Percentiles rank a stretch among this genome's conserved stretches.
Conservation (phyloP, 2,329 filamentous ascomycete species). For the Cytospora paraplurivora region DNA sequence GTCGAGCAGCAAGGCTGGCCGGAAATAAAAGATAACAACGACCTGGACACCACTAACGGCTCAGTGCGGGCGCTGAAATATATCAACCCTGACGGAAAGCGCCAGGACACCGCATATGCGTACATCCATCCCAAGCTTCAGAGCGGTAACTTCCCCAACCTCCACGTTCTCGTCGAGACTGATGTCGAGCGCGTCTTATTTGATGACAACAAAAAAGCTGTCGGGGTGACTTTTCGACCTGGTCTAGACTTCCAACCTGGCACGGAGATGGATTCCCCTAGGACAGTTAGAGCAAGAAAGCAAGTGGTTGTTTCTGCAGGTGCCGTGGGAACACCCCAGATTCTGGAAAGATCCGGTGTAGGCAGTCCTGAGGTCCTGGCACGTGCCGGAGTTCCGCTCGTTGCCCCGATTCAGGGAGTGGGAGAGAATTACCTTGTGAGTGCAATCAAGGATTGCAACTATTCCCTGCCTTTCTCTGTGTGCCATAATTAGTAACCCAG, state of each 20-base stretch:
- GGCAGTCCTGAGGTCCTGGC: constrained; percentile 50
- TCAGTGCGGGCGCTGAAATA: constrained; percentile 31
- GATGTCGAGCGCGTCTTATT: constrained; percentile 53
- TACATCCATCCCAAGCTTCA: constrained; percentile 57
- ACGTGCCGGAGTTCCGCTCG: constrained; percentile 47
- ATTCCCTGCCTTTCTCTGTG: too few relatives aligned
- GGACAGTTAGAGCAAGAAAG: constrained; percentile 48
- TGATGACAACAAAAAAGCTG: constrained; percentile 46
- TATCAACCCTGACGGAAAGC: constrained; percentile 45
- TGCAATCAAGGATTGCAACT: too few relatives aligned
- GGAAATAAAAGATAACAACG: constrained; percentile 51
- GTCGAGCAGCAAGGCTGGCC: constrained; percentile 47
- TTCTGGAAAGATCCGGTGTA: constrained; percentile 55
- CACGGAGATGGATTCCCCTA: constrained; percentile 31
- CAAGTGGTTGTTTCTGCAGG: constrained; percentile 47
- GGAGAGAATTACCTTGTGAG: constrained; percentile 47
- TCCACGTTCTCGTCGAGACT: constrained; percentile 56
- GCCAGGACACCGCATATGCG: constrained; percentile 50
- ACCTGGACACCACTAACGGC: constrained; percentile 42
- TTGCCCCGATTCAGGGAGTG: constrained; percentile 53
- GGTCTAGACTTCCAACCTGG: constrained; percentile 41
- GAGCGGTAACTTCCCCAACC: constrained; percentile 49
- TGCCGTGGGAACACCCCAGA: constrained; percentile 44
- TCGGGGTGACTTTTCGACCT: constrained; percentile 52
- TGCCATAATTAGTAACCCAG: too few relatives aligned